These are phyloP conservation scores for Irpex lacteus DNA, from an alignment of 1,284 basidiomycete genomes.

Conservation along the genomic window DNA sequence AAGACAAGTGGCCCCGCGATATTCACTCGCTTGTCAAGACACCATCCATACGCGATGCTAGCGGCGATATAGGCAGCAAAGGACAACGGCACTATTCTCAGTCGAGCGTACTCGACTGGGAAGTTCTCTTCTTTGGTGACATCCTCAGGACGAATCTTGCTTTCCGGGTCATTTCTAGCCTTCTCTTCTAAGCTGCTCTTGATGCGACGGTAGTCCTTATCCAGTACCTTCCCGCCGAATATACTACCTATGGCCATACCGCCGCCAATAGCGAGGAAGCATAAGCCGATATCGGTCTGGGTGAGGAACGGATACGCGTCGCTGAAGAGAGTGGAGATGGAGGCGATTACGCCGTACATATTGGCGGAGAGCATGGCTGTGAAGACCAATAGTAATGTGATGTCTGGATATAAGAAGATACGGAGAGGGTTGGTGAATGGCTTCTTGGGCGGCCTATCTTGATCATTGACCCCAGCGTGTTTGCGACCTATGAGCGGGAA, in stretches of 20 bases:
- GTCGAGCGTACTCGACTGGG: constrained; percentile 55
- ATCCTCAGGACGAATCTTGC: constrained; percentile 20
- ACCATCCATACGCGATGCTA: constrained; percentile 65
- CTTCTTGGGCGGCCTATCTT: constrained; percentile 30
- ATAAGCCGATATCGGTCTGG: constrained; percentile 66
- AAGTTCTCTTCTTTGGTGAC: constrained; percentile 38
- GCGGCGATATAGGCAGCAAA: constrained; percentile 38
- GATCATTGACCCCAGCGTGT: constrained; percentile 15
- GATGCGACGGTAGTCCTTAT: constrained; percentile 49
- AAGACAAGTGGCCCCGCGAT: constrained; percentile 51
- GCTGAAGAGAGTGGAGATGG: constrained; percentile 63
- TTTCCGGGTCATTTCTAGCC: constrained; percentile 23
- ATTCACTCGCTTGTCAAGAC: constrained; percentile 44
- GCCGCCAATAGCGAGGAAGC: constrained; percentile 66
- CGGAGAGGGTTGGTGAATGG: constrained; percentile 55
- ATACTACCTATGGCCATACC: constrained; percentile 51
- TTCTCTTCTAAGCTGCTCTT: constrained; percentile 29
- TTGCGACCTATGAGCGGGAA: constrained; percentile 51
- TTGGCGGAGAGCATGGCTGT: constrained; percentile 58
- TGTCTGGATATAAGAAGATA: constrained; percentile 56
- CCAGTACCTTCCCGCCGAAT: constrained; percentile 50
- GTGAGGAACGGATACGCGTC: constrained; percentile 56
- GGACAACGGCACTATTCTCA: constrained; percentile 42
- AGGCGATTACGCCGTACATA: constrained; percentile 64
- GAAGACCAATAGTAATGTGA: constrained; percentile 58